Percentiles rank a stretch among this genome's conserved stretches.
phyloP scores from a whole-genome alignment of 345 rosid genomes.

The Eucalyptus pauciflora region DNA sequence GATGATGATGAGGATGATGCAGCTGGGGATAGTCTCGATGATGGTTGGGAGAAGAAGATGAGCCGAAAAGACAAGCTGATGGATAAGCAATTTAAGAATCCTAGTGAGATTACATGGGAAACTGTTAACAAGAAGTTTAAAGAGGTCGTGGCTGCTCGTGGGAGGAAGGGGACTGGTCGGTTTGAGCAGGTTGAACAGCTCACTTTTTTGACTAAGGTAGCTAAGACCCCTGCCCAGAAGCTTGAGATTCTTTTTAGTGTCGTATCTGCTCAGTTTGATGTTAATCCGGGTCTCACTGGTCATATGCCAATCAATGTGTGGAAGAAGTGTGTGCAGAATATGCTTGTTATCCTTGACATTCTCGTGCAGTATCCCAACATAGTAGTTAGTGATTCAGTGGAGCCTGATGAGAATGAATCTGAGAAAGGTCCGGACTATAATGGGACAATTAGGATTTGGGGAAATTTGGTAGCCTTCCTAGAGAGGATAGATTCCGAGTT shows the following conservation, averaged over 20 bases:
- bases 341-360: conserved; percentile 74
- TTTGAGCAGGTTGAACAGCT: conserved; percentile 97
- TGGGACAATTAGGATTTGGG: conserved; percentile 77
- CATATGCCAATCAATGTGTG: conserved; percentile 94
- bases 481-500: conserved; percentile 85
- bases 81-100: conserved; percentile 64
- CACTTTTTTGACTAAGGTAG: conserved; percentile 78
- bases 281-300: conserved; percentile 86
- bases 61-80: conserved; percentile 71
- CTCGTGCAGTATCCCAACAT: conserved; percentile 62
- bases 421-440: conserved; percentile 54
- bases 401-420: conserved; percentile 85
- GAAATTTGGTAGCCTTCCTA: conserved; percentile 78
- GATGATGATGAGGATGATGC: conserved; percentile 15
- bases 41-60: conserved; percentile 67
- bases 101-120: conserved; percentile 91
- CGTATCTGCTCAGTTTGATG: conserved; percentile 95
- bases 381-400: conserved; percentile 65
- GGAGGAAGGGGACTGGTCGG: conserved; percentile 90
- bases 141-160: conserved; percentile 89
- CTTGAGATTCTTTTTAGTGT: conserved; percentile 86
- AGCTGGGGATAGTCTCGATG: conserved; percentile 1
- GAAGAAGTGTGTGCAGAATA: conserved; percentile 81
- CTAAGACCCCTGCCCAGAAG: conserved; percentile 98
- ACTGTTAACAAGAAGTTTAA: conserved; percentile 83